Percentiles rank a stretch among this genome's conserved stretches.
phyloP scores from a whole-genome alignment of 345 rosid genomes.

The Zanthoxylum bungeanum region DNA sequence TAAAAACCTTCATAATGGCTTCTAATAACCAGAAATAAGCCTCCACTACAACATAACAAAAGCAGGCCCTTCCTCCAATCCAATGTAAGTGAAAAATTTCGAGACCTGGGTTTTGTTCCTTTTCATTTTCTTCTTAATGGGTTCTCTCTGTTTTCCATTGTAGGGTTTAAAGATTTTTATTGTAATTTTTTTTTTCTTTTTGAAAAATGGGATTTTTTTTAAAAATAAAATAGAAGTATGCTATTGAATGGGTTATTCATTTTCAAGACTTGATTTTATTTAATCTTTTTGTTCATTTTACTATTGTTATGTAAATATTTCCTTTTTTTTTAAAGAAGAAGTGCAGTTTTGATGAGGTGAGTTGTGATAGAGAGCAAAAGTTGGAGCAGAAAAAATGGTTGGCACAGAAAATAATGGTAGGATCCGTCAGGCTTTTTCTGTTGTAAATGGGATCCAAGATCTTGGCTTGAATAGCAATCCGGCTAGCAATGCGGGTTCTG shows the following conservation, averaged over 20 bases:
- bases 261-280: not conserved
- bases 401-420: conserved; percentile 51
- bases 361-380: conserved; percentile 13
- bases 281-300: not conserved
- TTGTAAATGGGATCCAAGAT: conserved; percentile 53
- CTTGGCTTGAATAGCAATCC: conserved; percentile 51
- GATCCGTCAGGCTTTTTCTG: conserved; percentile 51
- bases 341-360: conserved; percentile 25
- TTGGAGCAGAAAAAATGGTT: conserved; percentile 36
- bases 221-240: too few relatives aligned
- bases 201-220: not conserved
- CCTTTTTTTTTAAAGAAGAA: conserved; percentile 19
- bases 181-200: not conserved
- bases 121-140: conserved; percentile 12
- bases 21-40: conserved; percentile 50
- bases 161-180: not conserved
- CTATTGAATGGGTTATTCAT: not conserved
- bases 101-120: conserved; percentile 14
- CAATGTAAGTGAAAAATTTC: conserved; percentile 29
- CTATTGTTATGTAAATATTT: not conserved
- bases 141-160: conserved; percentile 9
- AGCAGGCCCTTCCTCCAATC: conserved; percentile 32
- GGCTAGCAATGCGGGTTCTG: conserved; percentile 58
- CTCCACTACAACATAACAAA: conserved; percentile 34
- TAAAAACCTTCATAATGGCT: conserved; percentile 27